phyloP scores from a whole-genome alignment of 768 basidiomycete genomes.

The Sporobolomyces pararoseus region DNA sequence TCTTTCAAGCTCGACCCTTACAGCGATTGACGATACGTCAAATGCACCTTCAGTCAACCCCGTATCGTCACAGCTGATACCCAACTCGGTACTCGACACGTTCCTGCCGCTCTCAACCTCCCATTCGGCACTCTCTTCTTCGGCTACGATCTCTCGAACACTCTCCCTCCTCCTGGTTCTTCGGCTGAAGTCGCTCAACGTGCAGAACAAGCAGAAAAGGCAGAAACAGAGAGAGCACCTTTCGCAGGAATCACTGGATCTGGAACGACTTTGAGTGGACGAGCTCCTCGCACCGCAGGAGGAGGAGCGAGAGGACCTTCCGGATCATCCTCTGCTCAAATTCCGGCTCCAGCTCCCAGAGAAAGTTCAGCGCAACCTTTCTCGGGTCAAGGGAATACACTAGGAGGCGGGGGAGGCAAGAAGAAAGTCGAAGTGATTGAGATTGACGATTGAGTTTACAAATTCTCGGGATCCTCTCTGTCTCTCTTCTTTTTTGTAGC shows the following conservation, averaged over 20 bases:
- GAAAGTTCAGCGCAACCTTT: conserved; percentile 25
- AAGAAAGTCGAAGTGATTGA: conserved; percentile 43
- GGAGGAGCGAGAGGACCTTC: conserved; percentile 48
- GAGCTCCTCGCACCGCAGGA: conserved; percentile 43
- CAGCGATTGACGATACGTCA: too few relatives aligned
- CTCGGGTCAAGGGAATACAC: conserved; percentile 34
- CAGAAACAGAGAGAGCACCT: conserved; percentile 14
- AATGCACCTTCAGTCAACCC: conserved; percentile 60
- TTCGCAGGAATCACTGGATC: conserved; percentile 54
- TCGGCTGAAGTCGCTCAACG: conserved; percentile 43
- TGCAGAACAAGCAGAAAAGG: conserved; percentile 24
- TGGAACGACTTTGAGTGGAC: conserved; percentile 36
- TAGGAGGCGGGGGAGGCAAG: conserved; percentile 18
- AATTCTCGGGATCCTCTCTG: neutral
- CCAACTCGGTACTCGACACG: conserved; percentile 68
- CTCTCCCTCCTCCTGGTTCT: conserved; percentile 45
- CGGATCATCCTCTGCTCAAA: neutral
- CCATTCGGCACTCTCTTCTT: conserved; percentile 96
- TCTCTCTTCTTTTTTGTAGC: neutral
- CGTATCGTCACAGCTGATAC: conserved; percentile 76
- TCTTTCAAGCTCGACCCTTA: too few relatives aligned
- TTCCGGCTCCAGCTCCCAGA: neutral
- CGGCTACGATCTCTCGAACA: conserved; percentile 75
- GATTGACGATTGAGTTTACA: conserved; percentile 38
- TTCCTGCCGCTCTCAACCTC: conserved; percentile 82